Evolutionary conservation across 192 early-diverging fungal species (phyloP), one percentile per base, ranked within the genome.

Genomic region (Backusella morwellensis): DNA sequence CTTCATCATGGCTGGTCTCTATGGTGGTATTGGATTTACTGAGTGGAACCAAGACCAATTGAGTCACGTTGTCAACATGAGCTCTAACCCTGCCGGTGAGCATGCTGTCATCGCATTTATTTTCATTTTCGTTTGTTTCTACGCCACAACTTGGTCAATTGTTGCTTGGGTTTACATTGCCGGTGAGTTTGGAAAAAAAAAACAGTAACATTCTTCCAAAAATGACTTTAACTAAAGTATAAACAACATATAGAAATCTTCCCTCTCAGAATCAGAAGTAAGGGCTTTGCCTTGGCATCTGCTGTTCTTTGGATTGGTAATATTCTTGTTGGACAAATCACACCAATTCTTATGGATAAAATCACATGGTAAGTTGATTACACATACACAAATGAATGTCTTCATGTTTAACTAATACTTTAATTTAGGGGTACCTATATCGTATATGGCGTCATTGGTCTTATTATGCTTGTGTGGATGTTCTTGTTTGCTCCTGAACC

Each of bases 71-170:
- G 59, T 86, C 44, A 84, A 86, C 56, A 67, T 80, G 50, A 79
- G 85, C 47, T 76, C 79, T 21, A 76, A 82, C 26, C 7, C 75
- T 19, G 85, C 76, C 1, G 75, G 78, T 1, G 87, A 85, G 7
- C 83, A 88, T 21, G 77, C 88, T 72, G 84, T 89, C 54, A 91
- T 94, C 36, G 87, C 91, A 35, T 88, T 88, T 83, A 88, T 93
- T 35, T 95, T 91, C 75, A 68, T 93, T 32, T 97, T 95, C 79
- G 91, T 95, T 36, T 85, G 85, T 74, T 89, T 86, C 23, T 97
- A 95, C 69, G 94, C 93, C 67, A 88, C 85, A 75, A 93, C 95
- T 9, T 97, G 96, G 96, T 95, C 93, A 6, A 94, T 95, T 26
- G 90, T 95, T 35, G 92, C 89, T 12, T 97, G 95, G 95, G 90